Conservation (phyloP, 2,329 filamentous ascomycete genomes). For the Didymella pomorum region DNA sequence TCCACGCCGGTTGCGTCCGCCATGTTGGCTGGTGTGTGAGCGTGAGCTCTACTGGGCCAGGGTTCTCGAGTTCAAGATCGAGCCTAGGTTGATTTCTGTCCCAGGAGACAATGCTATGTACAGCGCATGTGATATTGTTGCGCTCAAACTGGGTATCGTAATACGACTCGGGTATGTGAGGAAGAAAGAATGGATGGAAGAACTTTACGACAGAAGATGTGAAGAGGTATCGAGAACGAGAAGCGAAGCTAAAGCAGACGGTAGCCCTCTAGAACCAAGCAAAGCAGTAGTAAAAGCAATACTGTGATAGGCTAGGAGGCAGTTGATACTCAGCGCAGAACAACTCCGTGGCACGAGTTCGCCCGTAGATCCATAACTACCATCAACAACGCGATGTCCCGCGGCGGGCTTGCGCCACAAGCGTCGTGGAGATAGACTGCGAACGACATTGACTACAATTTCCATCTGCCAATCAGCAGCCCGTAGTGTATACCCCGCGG, state of each 20-base stretch:
- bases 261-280: not conserved
- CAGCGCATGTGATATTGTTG: not conserved
- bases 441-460: not conserved
- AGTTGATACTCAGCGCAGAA: slow-evolving; percentile 6
- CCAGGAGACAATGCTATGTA: not conserved
- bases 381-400: slow-evolving; percentile 12
- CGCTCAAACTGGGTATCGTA: not conserved
- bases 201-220: not conserved
- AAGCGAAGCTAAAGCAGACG: not conserved
- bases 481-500: slow-evolving; percentile 21
- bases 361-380: slow-evolving; percentile 9
- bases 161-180: not conserved
- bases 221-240: not conserved
- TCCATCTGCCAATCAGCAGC: slow-evolving; percentile 14
- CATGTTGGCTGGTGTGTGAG: slow-evolving; percentile 23
- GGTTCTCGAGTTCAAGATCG: not conserved
- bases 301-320: slow-evolving; percentile 16
- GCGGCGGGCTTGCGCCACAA: slow-evolving; percentile 9
- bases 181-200: not conserved
- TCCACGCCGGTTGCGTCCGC: slow-evolving; percentile 9
- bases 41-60: slow-evolving; percentile 7
- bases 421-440: slow-evolving; percentile 6
- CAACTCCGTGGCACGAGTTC: slow-evolving; percentile 28
- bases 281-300: slow-evolving; percentile 7
- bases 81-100: not conserved